Percentiles rank a stretch among this genome's conserved stretches.
phyloP scores from a whole-genome alignment of 768 basidiomycete genomes.

The Rhizopogon roseolus region DNA sequence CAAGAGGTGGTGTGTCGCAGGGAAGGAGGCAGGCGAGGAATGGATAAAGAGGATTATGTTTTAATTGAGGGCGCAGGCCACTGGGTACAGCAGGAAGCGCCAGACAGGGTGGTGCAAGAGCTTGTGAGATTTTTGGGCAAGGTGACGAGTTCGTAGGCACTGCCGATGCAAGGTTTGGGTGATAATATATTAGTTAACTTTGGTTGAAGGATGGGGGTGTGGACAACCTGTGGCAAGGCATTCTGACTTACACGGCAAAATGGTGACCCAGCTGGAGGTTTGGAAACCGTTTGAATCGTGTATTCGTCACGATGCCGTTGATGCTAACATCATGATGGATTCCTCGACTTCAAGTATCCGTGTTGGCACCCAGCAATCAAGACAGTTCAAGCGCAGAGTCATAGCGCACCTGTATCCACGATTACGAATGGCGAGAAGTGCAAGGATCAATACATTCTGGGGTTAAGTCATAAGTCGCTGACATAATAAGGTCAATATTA shows the following conservation, averaged over 20 bases:
- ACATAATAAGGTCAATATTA: too few species aligned
- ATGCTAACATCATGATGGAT: too few species aligned
- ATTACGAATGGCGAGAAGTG: too few species aligned
- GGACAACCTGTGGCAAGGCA: background rate
- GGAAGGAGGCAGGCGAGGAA: slow-evolving; percentile 11
- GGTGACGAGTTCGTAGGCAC: slow-evolving; percentile 3
- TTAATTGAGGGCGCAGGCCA: slow-evolving; percentile 55
- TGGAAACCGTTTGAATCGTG: too few species aligned
- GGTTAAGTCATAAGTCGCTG: too few species aligned
- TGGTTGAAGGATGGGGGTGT: background rate
- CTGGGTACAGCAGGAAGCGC: slow-evolving; percentile 59
- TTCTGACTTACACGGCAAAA: background rate
- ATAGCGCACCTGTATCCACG: too few species aligned
- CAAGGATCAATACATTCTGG: too few species aligned
- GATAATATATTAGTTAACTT: background rate
- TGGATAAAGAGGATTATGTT: slow-evolving; percentile 43
- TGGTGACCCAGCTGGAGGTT: background rate
- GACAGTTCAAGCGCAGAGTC: too few species aligned
- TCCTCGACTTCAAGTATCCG: too few species aligned
- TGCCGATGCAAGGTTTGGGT: background rate
- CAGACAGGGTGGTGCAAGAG: slow-evolving; percentile 35
- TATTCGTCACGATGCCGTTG: too few species aligned
- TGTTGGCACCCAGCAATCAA: too few species aligned
- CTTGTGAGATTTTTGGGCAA: slow-evolving; percentile 37
- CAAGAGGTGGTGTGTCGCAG: slow-evolving; percentile 22